These are phyloP conservation scores for Phytophthora sojae DNA, from an alignment of 352 stramenopile species.

Conservation along the genomic window DNA sequence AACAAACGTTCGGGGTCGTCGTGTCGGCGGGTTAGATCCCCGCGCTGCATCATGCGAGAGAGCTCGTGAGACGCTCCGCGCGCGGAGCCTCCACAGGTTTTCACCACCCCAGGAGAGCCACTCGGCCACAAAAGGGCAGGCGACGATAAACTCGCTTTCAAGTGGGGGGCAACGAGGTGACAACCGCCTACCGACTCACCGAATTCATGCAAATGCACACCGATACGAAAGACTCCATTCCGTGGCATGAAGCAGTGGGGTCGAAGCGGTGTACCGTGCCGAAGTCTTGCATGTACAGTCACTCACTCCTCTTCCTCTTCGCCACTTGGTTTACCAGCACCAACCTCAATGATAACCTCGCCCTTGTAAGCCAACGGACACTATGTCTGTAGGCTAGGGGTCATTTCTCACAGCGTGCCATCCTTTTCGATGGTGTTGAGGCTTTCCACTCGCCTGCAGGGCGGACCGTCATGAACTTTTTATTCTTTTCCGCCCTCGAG, in stretches of 20 bases:
- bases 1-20: constrained; percentile 16
- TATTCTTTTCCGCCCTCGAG: constrained; percentile 1
- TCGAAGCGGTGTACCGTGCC: neutral
- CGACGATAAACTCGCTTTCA: constrained; percentile 12
- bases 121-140: constrained; percentile 22
- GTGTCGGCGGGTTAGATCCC: constrained; percentile 24
- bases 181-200: constrained; percentile 5
- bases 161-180: neutral
- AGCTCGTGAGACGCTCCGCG: constrained; percentile 14
- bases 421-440: constrained; percentile 14
- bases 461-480: constrained; percentile 27
- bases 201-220: constrained; percentile 7
- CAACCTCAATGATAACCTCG: neutral
- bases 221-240: neutral
- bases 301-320: neutral
- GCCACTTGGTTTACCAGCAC: neutral
- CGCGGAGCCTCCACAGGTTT: constrained; percentile 25
- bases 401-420: neutral
- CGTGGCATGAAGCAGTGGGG: neutral
- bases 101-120: constrained; percentile 28
- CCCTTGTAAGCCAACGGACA: neutral
- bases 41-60: constrained; percentile 28
- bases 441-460: constrained; percentile 28
- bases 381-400: neutral
- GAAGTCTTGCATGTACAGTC: too few relatives aligned